phyloP scores from a whole-genome alignment of 2,329 filamentous ascomycete species.

The Talaromyces funiculosus region DNA sequence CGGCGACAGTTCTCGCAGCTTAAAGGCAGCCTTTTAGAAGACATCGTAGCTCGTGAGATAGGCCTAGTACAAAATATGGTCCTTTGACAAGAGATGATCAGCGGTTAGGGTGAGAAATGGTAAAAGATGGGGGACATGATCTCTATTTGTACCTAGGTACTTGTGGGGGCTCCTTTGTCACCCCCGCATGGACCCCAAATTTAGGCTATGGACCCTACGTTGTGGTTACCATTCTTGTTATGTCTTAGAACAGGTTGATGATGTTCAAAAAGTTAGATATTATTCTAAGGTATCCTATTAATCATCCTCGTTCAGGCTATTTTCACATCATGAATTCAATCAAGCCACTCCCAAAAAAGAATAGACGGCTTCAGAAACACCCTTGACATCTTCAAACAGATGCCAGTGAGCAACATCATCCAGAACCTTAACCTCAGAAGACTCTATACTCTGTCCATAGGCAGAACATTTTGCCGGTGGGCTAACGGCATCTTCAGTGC shows the following conservation, averaged over 20 bases:
- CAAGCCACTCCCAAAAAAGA: background rate
- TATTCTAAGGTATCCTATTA: background rate
- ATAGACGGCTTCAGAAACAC: constrained; percentile 22
- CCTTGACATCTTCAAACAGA: constrained; percentile 44
- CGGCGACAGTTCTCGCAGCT: background rate
- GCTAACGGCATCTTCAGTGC: constrained; percentile 43
- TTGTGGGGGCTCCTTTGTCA: background rate
- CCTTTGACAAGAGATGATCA: background rate
- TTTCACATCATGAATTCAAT: background rate
- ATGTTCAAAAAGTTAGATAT: no score
- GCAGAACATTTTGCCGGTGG: constrained; percentile 32
- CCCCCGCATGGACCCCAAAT: background rate
- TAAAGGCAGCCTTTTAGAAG: background rate
- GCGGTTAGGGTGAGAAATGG: background rate
- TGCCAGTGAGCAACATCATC: constrained; percentile 48
- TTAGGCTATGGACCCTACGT: no score
- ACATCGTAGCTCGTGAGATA: background rate
- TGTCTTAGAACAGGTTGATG: no score
- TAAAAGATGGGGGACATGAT: background rate
- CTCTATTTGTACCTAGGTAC: background rate
- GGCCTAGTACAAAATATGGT: background rate
- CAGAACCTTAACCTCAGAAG: constrained; percentile 26
- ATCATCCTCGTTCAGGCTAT: background rate
- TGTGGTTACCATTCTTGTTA: no score
- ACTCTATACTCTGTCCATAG: constrained; percentile 23